phyloP scores from a whole-genome alignment of 441 rosid species.

The Dalechampia spathulata region DNA sequence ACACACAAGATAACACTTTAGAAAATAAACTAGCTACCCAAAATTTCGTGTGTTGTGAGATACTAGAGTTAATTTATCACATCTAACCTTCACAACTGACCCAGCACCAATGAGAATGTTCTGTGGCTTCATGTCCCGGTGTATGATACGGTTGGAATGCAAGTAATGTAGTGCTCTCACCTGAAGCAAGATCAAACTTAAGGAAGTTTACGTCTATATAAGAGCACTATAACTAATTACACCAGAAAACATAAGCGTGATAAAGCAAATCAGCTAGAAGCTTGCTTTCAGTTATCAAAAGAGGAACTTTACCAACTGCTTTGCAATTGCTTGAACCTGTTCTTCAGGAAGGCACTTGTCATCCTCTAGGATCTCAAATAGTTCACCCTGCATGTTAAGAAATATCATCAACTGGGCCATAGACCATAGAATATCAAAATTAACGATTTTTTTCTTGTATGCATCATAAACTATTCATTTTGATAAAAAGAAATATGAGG shows the following conservation, averaged over 20 bases:
- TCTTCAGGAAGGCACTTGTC: conserved; percentile 97
- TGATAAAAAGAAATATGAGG: no score
- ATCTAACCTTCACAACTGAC: conserved; percentile 79
- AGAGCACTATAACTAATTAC: not conserved
- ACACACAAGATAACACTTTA: not conserved
- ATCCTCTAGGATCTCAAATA: conserved; percentile 96
- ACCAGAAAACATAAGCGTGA: no score
- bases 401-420: conserved; percentile 9
- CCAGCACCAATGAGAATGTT: conserved; percentile 96
- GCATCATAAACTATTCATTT: not conserved
- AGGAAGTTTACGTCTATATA: conserved; percentile 2
- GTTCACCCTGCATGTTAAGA: conserved; percentile 60
- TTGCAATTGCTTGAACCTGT: conserved; percentile 97
- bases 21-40: not conserved
- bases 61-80: not conserved
- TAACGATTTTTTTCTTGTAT: no score
- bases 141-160: conserved; percentile 97
- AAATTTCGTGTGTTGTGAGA: not conserved
- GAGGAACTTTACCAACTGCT: conserved; percentile 72
- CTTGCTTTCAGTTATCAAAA: not conserved
- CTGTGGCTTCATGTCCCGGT: conserved; percentile 99
- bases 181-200: conserved; percentile 30
- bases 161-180: conserved; percentile 90
- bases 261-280: conserved; percentile 7
- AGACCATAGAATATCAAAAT: not conserved